Base-by-base conservation (phyloP, 768 basidiomycete genomes). In the Lepiota venenata region DNA sequence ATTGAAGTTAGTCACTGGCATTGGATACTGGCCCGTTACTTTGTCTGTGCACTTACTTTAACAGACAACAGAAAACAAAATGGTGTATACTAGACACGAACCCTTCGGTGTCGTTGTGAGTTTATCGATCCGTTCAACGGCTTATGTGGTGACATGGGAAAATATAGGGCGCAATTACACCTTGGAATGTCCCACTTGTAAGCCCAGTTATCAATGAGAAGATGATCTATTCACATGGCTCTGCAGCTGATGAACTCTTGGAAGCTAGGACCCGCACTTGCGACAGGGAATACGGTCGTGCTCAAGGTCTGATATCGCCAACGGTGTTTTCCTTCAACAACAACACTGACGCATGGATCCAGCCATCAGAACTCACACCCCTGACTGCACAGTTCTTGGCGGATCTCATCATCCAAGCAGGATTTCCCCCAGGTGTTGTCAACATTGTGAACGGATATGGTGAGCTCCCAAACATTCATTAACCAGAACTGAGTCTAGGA, bases 201-300 rank as follows among this genome's bases (percentile, higher is more conserved):
- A 9, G 56, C 56, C 21, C 10, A 32, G n/a, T n/a, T n/a, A 5
- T 16, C 8, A 11, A 9, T 2, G 8, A 32, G 4, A 38, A 56
- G 12, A 18, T 25, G 15, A 40, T 20, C 9, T n/a, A 40, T 8
- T 20, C 3, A 11, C 25, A 9, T 3, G 9, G 10, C 32, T 32
- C 32, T 20, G 39, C 56, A 64, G 64, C 47, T 22, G 35, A 88
- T 88, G 83, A 65, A 81, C 50, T 62, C 77, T 7, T 86, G 85
- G 83, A 91, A 90, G 66, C 60, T 88, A 52, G 88, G 72, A 0
- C 88, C 90, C 3, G 90, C 90, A 1, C 75, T 92, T 39, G 89
- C 90, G 2, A 81, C 82, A 1, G 91, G 90, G 52, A 90, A 89
- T 66, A 73, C 79, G 0, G 69, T 91, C 56, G 72, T 93, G 42